A percentile compares a stretch with the other conserved stretches of the same genome.
Evolutionary conservation across 495 filamentous ascomycete genomes (phyloP).

Genomic region (Xylaria scruposa): DNA sequence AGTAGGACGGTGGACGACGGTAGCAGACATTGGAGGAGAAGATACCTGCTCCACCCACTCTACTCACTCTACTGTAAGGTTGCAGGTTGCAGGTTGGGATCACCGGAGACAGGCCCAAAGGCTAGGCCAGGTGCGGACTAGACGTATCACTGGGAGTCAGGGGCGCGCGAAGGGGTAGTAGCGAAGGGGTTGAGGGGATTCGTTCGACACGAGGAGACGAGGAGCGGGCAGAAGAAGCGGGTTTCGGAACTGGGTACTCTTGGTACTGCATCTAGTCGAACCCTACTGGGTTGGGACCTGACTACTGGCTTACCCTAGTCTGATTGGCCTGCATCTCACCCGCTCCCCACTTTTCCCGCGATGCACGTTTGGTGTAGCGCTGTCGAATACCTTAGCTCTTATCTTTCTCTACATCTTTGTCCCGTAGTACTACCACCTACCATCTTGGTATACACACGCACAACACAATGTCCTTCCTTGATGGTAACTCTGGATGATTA

Average conservation of each 20-base stretch:
- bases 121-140: background rate
- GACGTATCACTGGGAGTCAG: slow-evolving; percentile 10
- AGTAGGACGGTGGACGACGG: background rate
- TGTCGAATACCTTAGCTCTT: slow-evolving; percentile 1
- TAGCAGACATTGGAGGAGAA: background rate
- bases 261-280: background rate
- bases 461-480: background rate
- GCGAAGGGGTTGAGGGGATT: slow-evolving; percentile 2
- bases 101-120: background rate
- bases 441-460: slow-evolving; percentile 16
- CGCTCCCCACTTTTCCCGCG: background rate
- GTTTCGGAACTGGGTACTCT: slow-evolving; percentile 38
- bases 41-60: background rate
- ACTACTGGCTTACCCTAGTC: background rate
- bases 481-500: background rate
- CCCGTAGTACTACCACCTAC: slow-evolving; percentile 19
- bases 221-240: slow-evolving; percentile 28
- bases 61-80: background rate
- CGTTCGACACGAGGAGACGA: no score
- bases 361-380: background rate
- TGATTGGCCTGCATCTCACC: background rate
- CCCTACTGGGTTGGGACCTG: slow-evolving; percentile 9
- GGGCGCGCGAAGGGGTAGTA: slow-evolving; percentile 6
- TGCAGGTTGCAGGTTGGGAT: background rate
- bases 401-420: slow-evolving; percentile 1